These are phyloP conservation scores for Arthroderma sp. DNA, from an alignment of 2,329 filamentous ascomycete species.

Conservation along the genomic window DNA sequence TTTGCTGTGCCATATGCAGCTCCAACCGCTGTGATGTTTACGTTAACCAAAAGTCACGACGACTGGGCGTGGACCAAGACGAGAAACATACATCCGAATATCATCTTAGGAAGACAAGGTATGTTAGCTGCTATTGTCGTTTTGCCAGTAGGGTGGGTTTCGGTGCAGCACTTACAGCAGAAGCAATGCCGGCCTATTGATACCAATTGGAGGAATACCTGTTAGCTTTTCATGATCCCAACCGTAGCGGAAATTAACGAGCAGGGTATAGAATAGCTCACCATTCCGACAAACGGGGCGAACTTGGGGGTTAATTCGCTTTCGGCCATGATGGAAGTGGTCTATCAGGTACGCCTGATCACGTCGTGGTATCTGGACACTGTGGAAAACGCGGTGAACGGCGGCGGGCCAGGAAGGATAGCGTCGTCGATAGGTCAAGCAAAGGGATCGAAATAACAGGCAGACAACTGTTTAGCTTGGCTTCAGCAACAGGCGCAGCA, in stretches of 20 bases:
- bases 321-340: slow-evolving; percentile 25
- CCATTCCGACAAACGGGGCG: slow-evolving; percentile 56
- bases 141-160: background rate
- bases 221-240: background rate
- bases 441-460: too few species aligned
- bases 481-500: too few species aligned
- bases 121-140: background rate
- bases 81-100: slow-evolving; percentile 36
- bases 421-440: too few species aligned
- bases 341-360: too few species aligned
- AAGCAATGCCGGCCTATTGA: slow-evolving; percentile 34
- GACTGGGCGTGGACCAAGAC: slow-evolving; percentile 4
- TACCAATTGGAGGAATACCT: background rate
- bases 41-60: background rate
- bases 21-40: slow-evolving; percentile 39
- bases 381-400: too few species aligned
- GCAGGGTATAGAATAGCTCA: slow-evolving; percentile 25
- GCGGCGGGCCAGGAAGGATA: too few species aligned
- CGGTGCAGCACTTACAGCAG: slow-evolving; percentile 27
- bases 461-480: too few species aligned
- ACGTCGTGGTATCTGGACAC: too few species aligned
- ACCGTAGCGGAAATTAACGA: background rate
- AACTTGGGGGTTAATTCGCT: slow-evolving; percentile 48
- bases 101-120: slow-evolving; percentile 27
- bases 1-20: slow-evolving; percentile 57